Conservation (phyloP, 495 filamentous ascomycete species). For the Penicillium ochrochloron region DNA sequence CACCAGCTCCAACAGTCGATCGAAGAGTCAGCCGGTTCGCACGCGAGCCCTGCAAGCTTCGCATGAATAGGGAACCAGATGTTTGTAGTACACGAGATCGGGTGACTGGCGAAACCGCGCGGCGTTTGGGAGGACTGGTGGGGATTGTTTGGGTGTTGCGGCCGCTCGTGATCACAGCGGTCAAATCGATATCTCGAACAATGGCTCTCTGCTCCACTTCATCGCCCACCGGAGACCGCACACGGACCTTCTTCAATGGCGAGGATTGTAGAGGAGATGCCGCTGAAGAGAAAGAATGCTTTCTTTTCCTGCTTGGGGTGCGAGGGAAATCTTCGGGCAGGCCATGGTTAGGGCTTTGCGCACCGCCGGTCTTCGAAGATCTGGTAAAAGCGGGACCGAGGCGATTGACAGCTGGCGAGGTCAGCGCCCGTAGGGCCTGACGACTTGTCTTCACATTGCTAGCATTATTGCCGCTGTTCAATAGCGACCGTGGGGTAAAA, state of each 20-base stretch:
- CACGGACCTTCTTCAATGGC: slow-evolving; percentile 51
- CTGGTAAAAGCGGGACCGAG: slow-evolving; percentile 52
- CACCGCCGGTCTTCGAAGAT: slow-evolving; percentile 41
- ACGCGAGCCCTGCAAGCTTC: slow-evolving; percentile 43
- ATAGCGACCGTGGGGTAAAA: slow-evolving; percentile 71
- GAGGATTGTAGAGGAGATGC: slow-evolving; percentile 61
- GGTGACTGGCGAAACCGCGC: slow-evolving; percentile 44
- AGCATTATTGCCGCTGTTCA: slow-evolving; percentile 47
- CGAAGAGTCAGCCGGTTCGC: slow-evolving; percentile 42
- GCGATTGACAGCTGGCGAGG: slow-evolving; percentile 64
- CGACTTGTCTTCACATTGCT: slow-evolving; percentile 57
- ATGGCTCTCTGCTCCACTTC: slow-evolving; percentile 39
- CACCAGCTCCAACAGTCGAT: slow-evolving; percentile 50
- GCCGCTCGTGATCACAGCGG: slow-evolving; percentile 12
- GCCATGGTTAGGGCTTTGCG: slow-evolving; percentile 34
- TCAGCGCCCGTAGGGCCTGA: slow-evolving; percentile 72
- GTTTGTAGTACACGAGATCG: slow-evolving; percentile 49
- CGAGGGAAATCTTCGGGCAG: slow-evolving; percentile 37
- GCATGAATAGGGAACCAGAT: slow-evolving; percentile 46
- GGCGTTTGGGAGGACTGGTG: slow-evolving; percentile 26
- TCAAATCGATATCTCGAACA: slow-evolving; percentile 41
- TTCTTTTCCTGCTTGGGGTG: slow-evolving; percentile 50
- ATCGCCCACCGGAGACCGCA: slow-evolving; percentile 37
- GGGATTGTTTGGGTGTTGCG: slow-evolving; percentile 18
- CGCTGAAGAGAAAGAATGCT: slow-evolving; percentile 49